Base-by-base conservation (phyloP, 495 filamentous ascomycete genomes). In the Acidomyces sp. region DNA sequence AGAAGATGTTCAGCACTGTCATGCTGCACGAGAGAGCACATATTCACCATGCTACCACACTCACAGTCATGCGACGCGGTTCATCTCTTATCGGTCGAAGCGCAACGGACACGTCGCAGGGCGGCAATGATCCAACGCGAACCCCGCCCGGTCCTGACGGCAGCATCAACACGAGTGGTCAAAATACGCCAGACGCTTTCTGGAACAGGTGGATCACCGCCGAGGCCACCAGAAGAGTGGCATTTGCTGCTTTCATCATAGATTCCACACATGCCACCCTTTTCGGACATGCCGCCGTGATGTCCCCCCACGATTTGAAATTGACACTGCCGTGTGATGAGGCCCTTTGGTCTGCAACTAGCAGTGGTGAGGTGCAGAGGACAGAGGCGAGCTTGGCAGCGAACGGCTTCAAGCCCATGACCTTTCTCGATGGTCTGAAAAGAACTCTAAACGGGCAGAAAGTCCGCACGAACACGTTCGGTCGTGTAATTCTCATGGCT, bases 171-270 rank as follows among this genome's bases (percentile, higher is more conserved):
- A 42, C 40, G 13, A 34, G 34, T n/a, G 49, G 49, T 16, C 45
- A 48, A 37, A 72, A 78, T 37, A 82, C 76, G 2, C 72, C 77
- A 1, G 90, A 94, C 41, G 85, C 94, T 52, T 90, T 80, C 62
- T 97, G 90, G 90, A 82, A 85, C 48, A 78, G 85, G 48, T 97
- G 90, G 90, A 92, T 95, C 55, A 87, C 84, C 4, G 84, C 85
- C 28, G 90, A 97, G 57, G 80, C 87, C 12, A 94, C 86, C 2
- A 71, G 85, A 24, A 75, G 90, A 28, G 85, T 80, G 3, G 90
- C 88, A 0, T 97, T 95, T 66, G 88, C 80, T 12, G 90, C 90
- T 2, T 97, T 95, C 58, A 78, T 97, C 17, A 77, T 94, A 38
- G 90, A 97, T 57, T 92, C 87, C 2, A 92, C 85, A 4, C 90